These are phyloP conservation scores for Myrica gale DNA, from an alignment of 306 rosid genomes.

Conservation along the genomic window DNA sequence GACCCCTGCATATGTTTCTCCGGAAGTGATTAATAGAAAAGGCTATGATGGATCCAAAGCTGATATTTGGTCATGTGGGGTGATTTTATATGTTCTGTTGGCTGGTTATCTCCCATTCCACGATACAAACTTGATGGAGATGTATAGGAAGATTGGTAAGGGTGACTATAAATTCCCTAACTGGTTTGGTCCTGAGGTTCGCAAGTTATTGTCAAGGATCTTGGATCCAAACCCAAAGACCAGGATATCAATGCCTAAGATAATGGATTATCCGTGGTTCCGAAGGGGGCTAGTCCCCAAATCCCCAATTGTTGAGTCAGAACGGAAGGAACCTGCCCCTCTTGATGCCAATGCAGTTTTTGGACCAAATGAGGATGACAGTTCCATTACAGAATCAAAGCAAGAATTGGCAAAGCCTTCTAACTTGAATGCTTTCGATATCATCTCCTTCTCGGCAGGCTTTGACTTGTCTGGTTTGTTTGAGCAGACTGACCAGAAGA, in stretches of 20 bases:
- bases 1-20: conserved; percentile 94
- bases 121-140: conserved; percentile 83
- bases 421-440: conserved; percentile 82
- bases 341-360: conserved; percentile 47
- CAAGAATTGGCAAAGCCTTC: conserved; percentile 52
- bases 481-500: conserved; percentile 52
- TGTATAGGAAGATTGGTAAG: conserved; percentile 79
- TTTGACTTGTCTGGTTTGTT: conserved; percentile 89
- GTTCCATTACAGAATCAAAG: conserved; percentile 40
- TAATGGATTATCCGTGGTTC: conserved; percentile 77
- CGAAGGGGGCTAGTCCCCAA: conserved; percentile 50
- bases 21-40: conserved; percentile 81
- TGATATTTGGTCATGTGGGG: conserved; percentile 99
- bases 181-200: conserved; percentile 79
- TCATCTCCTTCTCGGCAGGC: conserved; percentile 88
- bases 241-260: conserved; percentile 67
- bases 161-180: conserved; percentile 81
- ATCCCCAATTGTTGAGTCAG: conserved; percentile 21
- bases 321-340: conserved; percentile 37
- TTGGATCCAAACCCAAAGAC: conserved; percentile 77
- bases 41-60: conserved; percentile 93
- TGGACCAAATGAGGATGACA: conserved; percentile 38
- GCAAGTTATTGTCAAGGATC: conserved; percentile 65
- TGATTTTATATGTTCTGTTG: conserved; percentile 78
- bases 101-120: conserved; percentile 95